These are phyloP conservation scores for Rhipidocladum racemiflorum DNA, from an alignment of 176 grass and related monocot species.

Conservation along the genomic window DNA sequence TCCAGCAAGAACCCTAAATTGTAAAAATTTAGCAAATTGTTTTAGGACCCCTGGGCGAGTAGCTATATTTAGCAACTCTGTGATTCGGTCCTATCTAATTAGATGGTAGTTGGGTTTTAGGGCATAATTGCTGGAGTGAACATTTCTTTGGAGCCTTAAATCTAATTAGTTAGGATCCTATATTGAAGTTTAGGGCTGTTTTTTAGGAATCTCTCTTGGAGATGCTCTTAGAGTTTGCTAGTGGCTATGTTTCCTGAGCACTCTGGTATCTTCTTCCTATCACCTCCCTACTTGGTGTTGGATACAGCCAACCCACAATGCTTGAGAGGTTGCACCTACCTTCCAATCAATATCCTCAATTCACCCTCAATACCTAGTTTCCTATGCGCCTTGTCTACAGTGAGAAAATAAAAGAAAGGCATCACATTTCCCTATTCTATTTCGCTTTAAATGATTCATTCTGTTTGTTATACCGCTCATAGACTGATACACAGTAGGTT, in stretches of 20 bases:
- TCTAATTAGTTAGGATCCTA: too few species aligned
- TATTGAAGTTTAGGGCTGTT: too few species aligned
- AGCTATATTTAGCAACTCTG: too few species aligned
- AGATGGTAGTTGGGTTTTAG: too few species aligned
- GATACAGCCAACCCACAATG: neutral
- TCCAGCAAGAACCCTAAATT: too few species aligned
- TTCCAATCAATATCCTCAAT: neutral
- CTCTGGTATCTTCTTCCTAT: neutral
- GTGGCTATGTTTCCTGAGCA: neutral
- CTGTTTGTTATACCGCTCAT: neutral
- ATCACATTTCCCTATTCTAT: neutral
- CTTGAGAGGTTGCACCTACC: neutral
- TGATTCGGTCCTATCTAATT: too few species aligned
- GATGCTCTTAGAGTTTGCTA: neutral
- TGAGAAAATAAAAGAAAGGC: neutral
- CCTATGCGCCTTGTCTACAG: neutral
- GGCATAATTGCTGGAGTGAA: too few species aligned
- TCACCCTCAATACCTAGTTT: neutral
- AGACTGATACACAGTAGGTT: neutral
- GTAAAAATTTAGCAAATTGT: too few species aligned
- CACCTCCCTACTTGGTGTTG: neutral
- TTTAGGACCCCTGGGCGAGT: too few species aligned
- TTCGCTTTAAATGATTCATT: neutral
- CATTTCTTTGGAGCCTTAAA: too few species aligned
- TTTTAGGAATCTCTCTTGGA: too few species aligned